Percentiles rank a stretch among this genome's conserved stretches.
These are phyloP conservation scores for Amanita muscaria DNA, from an alignment of 768 basidiomycete genomes.

Conservation along the genomic window DNA sequence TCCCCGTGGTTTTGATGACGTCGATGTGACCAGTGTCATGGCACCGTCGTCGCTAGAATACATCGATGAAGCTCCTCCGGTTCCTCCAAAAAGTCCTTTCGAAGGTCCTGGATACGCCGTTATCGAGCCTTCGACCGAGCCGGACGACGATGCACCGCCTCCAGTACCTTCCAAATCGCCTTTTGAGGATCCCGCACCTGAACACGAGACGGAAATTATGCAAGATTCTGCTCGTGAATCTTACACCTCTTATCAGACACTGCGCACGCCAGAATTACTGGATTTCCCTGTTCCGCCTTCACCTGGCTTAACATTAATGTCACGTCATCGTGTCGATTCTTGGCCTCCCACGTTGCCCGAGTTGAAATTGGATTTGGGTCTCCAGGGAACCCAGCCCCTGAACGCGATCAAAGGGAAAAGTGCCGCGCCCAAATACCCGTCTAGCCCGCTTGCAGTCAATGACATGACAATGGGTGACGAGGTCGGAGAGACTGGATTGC, in stretches of 20 bases:
- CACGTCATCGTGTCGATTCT: conserved; percentile 38
- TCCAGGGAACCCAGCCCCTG: neutral
- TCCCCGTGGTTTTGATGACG: conserved; percentile 26
- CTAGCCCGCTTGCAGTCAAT: conserved; percentile 31
- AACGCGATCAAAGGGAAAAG: conserved; percentile 8
- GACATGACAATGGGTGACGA: neutral
- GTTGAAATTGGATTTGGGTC: conserved; percentile 30
- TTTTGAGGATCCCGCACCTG: conserved; percentile 21
- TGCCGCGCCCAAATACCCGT: conserved; percentile 23
- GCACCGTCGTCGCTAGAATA: conserved; percentile 9
- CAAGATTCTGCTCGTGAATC: conserved; percentile 1
- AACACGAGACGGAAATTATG: conserved; percentile 16
- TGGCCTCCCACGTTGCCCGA: conserved; percentile 47
- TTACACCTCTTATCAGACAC: neutral
- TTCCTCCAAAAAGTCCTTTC: neutral
- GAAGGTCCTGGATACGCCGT: conserved; percentile 2
- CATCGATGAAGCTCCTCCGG: conserved; percentile 3
- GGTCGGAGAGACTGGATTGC: neutral
- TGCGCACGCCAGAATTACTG: conserved; percentile 16
- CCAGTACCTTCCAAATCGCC: conserved; percentile 13
- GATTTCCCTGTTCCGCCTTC: conserved; percentile 34
- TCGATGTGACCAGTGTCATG: neutral
- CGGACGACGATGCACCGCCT: conserved; percentile 19
- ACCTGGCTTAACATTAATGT: conserved; percentile 20
- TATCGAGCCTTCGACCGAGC: conserved; percentile 9